These are phyloP conservation scores for Alternaria incomplexa DNA, from an alignment of 2,329 filamentous ascomycete species.

Conservation along the genomic window DNA sequence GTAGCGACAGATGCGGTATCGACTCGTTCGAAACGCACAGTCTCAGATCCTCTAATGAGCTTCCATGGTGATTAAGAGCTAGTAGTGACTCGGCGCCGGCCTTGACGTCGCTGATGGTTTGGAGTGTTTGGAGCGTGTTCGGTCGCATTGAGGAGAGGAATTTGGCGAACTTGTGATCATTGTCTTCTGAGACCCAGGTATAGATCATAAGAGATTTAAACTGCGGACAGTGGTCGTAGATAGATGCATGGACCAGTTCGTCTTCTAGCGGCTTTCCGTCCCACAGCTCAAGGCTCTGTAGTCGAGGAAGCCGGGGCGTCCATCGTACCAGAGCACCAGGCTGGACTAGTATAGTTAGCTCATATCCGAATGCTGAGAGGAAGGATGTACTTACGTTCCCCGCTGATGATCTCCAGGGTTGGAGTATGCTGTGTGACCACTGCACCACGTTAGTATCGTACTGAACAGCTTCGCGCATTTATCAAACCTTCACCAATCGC, in stretches of 20 bases:
- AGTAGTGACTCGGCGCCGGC: slow-evolving; percentile 62
- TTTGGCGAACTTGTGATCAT: slow-evolving; percentile 63
- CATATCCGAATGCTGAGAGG: neutral
- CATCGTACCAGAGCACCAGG: slow-evolving; percentile 62
- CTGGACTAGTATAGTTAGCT: slow-evolving; percentile 50
- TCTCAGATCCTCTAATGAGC: slow-evolving; percentile 62
- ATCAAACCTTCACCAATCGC: slow-evolving; percentile 56
- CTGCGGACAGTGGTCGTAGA: slow-evolving; percentile 64
- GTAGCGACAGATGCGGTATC: slow-evolving; percentile 56
- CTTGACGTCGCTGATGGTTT: slow-evolving; percentile 62
- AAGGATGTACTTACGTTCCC: slow-evolving; percentile 50
- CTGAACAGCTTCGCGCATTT: neutral
- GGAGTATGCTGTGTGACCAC: slow-evolving; percentile 56
- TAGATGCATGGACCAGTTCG: slow-evolving; percentile 59
- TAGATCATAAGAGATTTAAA: slow-evolving; percentile 68
- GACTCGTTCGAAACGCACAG: slow-evolving; percentile 58
- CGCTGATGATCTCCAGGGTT: slow-evolving; percentile 66
- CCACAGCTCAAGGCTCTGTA: slow-evolving; percentile 66
- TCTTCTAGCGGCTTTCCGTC: slow-evolving; percentile 66
- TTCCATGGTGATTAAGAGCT: slow-evolving; percentile 59
- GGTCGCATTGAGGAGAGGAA: slow-evolving; percentile 64
- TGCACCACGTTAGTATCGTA: slow-evolving; percentile 27
- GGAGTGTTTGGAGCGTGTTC: slow-evolving; percentile 65
- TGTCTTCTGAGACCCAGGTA: slow-evolving; percentile 56
- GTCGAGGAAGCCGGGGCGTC: slow-evolving; percentile 63